Evolutionary conservation across 129 eudicot genomes (phyloP), one percentile per base, ranked within the genome.

Genomic region (Flaveria bidentis): DNA sequence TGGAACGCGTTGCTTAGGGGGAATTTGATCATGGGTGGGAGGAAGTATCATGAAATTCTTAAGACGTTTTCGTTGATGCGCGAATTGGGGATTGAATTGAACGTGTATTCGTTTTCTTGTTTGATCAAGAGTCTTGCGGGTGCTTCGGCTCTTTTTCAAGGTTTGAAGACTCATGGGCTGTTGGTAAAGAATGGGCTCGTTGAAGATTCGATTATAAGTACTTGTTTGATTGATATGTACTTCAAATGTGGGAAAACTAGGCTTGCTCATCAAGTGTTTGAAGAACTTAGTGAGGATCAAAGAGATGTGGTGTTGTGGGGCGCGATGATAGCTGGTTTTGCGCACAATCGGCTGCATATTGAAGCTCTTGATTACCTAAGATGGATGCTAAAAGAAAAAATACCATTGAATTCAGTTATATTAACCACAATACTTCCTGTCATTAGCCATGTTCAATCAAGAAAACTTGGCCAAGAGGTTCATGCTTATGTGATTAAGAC

Each of bases 1-100:
- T 93, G 98, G 98, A 93, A 93, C 68, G 97, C 98, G 0, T 85
- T 93, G 82, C 91, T 93, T 41, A 88, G 98, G 53, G 98, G 98
- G 0, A 85, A 81, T 80, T 90, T 93, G 78, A 71, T 90, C 52
- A 71, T 61, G 87, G 98, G 98, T 50, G 82, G 88, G 73, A 74
- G 80, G 45, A 79, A 60, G 71, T 81, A 90, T 82, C 46, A 36
- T 30, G 89, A 88, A 46, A 82, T 77, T 44, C 71, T 88, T 45
- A 49, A 61, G 28, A 79, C 89, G 0, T 88, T 83, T 74, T 67
- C 76, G 1, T 66, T 69, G 68, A 93, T 93, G 98, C 64, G 98
- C 16, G 96, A 86, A 25, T 61, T 74, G 61, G 95, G 97, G 41
- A 74, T 93, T 51, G 97, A 90, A 82, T 61, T 90, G 88, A 93